These are phyloP conservation scores for Podaxis rugospora DNA, from an alignment of 768 basidiomycete genomes.

Conservation along the genomic window DNA sequence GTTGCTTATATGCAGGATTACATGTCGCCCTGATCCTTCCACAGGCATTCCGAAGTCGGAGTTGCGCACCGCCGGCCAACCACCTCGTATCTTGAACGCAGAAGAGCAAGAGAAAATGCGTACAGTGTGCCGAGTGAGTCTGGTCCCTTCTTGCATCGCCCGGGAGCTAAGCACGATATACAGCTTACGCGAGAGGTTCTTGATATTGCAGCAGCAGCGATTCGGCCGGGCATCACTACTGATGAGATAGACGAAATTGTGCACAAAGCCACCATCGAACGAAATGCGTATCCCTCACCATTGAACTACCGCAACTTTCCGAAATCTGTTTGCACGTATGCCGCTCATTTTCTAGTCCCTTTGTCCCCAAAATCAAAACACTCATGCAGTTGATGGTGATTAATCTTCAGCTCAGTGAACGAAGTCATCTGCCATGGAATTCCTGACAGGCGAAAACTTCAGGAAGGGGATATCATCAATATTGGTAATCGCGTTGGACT, in stretches of 20 bases:
- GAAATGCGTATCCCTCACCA: constrained; percentile 91
- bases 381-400: background rate
- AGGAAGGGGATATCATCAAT: constrained; percentile 95
- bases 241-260: constrained; percentile 94
- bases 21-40: constrained; percentile 6
- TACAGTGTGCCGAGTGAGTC: constrained; percentile 74
- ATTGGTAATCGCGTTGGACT: constrained; percentile 49
- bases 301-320: constrained; percentile 89
- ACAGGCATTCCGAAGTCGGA: constrained; percentile 61
- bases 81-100: constrained; percentile 57
- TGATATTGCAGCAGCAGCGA: constrained; percentile 81
- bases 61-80: constrained; percentile 49
- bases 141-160: background rate
- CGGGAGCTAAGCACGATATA: background rate
- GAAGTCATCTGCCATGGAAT: constrained; percentile 98
- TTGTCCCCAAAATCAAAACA: background rate
- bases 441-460: constrained; percentile 77
- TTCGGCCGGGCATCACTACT: constrained; percentile 91
- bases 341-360: constrained; percentile 14
- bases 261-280: constrained; percentile 86
- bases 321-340: constrained; percentile 95
- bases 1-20: constrained; percentile 10
- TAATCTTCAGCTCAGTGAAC: constrained; percentile 68
- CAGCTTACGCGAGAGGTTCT: constrained; percentile 92
- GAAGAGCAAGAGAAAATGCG: constrained; percentile 92